Evolutionary conservation across 768 basidiomycete genomes (phyloP).

Genomic region (Lactarius deliciosus): DNA sequence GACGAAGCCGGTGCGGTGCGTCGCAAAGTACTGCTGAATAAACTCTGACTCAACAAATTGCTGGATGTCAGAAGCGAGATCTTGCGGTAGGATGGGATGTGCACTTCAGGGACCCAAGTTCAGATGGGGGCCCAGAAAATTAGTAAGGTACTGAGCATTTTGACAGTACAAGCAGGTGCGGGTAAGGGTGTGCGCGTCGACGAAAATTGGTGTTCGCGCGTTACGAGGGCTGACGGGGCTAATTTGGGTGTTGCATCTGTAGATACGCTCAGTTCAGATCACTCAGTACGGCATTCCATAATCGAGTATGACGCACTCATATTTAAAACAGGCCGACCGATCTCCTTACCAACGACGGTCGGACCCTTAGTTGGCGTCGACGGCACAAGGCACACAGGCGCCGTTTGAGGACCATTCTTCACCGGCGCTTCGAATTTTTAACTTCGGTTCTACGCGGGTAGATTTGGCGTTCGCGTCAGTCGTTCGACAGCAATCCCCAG

Average conservation of each 20-base stretch:
- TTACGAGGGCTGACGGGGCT: slow-evolving; percentile 70
- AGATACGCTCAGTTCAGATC: slow-evolving; percentile 11
- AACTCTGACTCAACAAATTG: slow-evolving; percentile 86
- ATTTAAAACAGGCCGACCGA: slow-evolving; percentile 71
- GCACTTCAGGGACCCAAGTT: slow-evolving; percentile 45
- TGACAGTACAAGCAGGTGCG: slow-evolving; percentile 31
- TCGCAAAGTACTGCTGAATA: slow-evolving; percentile 85
- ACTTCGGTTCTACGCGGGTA: slow-evolving; percentile 2
- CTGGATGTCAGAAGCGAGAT: slow-evolving; percentile 80
- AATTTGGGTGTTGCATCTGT: slow-evolving; percentile 64
- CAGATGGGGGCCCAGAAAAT: not conserved
- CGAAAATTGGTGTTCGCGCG: slow-evolving; percentile 60
- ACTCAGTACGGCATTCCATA: not conserved
- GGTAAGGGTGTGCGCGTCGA: slow-evolving; percentile 37
- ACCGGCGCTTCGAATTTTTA: slow-evolving; percentile 4
- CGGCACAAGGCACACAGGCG: slow-evolving; percentile 8
- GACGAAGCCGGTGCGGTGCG: slow-evolving; percentile 85
- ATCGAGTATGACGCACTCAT: slow-evolving; percentile 47
- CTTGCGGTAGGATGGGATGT: slow-evolving; percentile 75
- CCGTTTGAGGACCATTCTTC: not conserved
- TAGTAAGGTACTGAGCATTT: slow-evolving; percentile 44
- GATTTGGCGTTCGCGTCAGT: slow-evolving; percentile 40
- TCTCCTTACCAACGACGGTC: slow-evolving; percentile 52
- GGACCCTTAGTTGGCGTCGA: slow-evolving; percentile 22
- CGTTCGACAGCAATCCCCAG: slow-evolving; percentile 70